Base-by-base conservation (phyloP, 371 early-diverging fungal genomes). In the Mortierella sp. region DNA sequence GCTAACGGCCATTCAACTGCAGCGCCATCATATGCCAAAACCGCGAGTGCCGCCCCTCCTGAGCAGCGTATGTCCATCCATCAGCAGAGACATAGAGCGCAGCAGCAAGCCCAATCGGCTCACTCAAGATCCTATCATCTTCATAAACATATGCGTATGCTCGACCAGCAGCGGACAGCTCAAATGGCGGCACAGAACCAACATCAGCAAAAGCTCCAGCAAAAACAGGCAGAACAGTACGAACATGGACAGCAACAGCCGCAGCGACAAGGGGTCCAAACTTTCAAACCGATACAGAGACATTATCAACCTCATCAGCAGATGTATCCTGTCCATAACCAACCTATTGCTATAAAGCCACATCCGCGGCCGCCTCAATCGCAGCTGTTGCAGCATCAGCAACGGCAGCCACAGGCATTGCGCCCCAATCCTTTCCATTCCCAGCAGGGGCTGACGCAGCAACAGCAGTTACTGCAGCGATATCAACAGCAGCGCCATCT, bases 301-400 rank as follows among this genome's bases (percentile, higher is more conserved):
- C 69, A 68, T 6, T 69, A 69, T 47, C 69, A 75, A 17, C 69
- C 76, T 17, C 76, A 75, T 53, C 76, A 75, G 39, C 76, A 69
- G 30, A 75, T 69, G 69, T 64, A 68, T 44, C 76, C 76, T 52
- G 43, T 28, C 14, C 50, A 72, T 21, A 50, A 56, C 17, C 72
- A 72, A 7, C 72, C 69, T n/a, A 48, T 75, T 9, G 56, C 68
- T 30, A 75, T 75, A 41, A 63, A 64, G 30, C 76, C 76, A 8
- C 65, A 67, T 21, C 76, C 64, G 12, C 51, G 46, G 24, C 56
- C 61, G n/a, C 61, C 58, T 12, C 58, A 52, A 39, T 34, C 37
- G 11, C 46, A 37, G 30, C n/a, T n/a, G n/a, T n/a, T n/a, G n/a
- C n/a, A n/a, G n/a, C n/a, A n/a, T n/a, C n/a, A n/a, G n/a, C n/a